phyloP scores from a whole-genome alignment of 805 yeast species.

The Ascoidea rubescens region DNA sequence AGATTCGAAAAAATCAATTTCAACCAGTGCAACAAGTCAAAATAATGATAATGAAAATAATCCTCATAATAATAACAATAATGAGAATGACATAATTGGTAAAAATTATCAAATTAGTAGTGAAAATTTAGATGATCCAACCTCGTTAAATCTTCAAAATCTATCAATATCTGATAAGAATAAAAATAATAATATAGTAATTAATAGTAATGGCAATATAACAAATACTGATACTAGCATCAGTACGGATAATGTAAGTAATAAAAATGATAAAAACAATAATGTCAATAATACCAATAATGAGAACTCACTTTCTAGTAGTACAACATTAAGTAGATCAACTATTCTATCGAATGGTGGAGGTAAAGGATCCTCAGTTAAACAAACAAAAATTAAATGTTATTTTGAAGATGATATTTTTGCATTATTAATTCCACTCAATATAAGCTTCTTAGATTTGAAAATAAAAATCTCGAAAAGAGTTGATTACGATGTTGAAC shows the following conservation, averaged over 20 bases:
- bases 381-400: conserved; percentile 52
- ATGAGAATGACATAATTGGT: too few species aligned
- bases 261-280: background rate
- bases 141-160: background rate
- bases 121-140: background rate
- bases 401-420: conserved; percentile 73
- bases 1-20: conserved; percentile 1
- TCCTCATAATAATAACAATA: too few species aligned
- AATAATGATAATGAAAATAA: background rate
- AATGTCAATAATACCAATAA: background rate
- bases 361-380: background rate
- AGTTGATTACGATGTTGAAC: conserved; percentile 23
- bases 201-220: too few species aligned
- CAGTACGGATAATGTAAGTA: background rate
- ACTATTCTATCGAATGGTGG: too few species aligned
- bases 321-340: background rate
- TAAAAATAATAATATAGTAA: too few species aligned
- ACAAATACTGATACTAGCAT: too few species aligned
- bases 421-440: conserved; percentile 44
- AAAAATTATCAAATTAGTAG: too few species aligned
- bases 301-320: background rate
- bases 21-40: conserved; percentile 6
- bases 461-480: conserved; percentile 37
- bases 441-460: conserved; percentile 33
- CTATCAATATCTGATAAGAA: background rate